These are phyloP conservation scores for Yamadazyma dendronema DNA, from an alignment of 1,139 yeast species.

Conservation along the genomic window DNA sequence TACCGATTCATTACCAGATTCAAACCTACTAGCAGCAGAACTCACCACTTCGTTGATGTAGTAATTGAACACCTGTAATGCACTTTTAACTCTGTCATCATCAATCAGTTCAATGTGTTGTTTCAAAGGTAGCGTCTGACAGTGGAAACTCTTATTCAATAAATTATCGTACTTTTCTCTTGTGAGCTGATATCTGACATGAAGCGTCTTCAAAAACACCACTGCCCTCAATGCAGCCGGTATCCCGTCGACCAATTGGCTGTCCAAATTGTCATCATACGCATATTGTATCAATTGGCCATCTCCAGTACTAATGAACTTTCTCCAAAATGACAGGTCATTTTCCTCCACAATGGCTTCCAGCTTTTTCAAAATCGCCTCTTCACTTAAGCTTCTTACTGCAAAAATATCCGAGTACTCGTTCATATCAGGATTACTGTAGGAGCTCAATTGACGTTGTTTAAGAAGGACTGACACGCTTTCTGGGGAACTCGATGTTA, in stretches of 20 bases:
- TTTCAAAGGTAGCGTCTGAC: constrained; percentile 2
- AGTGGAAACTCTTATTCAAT: constrained; percentile 24
- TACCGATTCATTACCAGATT: constrained; percentile 10
- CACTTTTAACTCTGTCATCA: constrained; percentile 21
- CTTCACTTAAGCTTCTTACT: constrained; percentile 12
- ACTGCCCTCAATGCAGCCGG: constrained; percentile 29
- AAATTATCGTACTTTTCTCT: constrained; percentile 31
- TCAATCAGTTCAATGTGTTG: constrained; percentile 5
- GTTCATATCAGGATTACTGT: constrained; percentile 32
- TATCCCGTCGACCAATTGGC: constrained; percentile 30
- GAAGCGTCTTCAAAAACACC: constrained; percentile 34
- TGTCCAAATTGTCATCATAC: constrained; percentile 9
- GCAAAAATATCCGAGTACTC: constrained; percentile 35
- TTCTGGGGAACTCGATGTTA: neutral
- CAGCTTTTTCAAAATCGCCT: constrained; percentile 6
- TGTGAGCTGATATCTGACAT: constrained; percentile 31
- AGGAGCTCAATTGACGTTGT: constrained; percentile 33
- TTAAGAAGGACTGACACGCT: constrained; percentile 16
- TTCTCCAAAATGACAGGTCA: constrained; percentile 3
- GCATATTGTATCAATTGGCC: constrained; percentile 3
- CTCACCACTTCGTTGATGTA: constrained; percentile 28
- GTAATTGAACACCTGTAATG: constrained; percentile 33
- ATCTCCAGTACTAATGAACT: constrained; percentile 3
- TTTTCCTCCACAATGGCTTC: constrained; percentile 1
- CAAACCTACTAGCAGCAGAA: constrained; percentile 8